These are phyloP conservation scores for Boletus edulis DNA, from an alignment of 768 basidiomycete genomes.

Conservation along the genomic window DNA sequence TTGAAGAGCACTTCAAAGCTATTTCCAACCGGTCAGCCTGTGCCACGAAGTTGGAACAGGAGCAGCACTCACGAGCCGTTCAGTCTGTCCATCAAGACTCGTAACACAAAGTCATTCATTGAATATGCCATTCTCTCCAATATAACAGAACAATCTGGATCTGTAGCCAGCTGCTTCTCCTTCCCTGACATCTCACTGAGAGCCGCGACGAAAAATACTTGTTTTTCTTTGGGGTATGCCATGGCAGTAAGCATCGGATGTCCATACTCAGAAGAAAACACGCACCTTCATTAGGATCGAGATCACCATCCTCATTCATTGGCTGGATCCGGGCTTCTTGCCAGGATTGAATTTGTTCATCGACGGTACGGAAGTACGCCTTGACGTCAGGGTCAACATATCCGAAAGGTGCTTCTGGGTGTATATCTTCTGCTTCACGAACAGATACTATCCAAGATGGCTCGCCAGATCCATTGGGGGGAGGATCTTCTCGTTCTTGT, in stretches of 20 bases:
- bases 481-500: conserved; percentile 3
- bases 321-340: conserved; percentile 47
- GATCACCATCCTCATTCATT: conserved; percentile 45
- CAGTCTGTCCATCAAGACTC: conserved; percentile 86
- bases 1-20: conserved; percentile 65
- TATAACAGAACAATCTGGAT: conserved; percentile 89
- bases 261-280: conserved; percentile 1
- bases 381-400: conserved; percentile 88
- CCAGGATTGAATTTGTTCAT: conserved; percentile 86
- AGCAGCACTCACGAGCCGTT: conserved; percentile 73
- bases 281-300: conserved; percentile 72
- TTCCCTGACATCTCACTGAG: conserved; percentile 82
- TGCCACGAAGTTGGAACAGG: conserved; percentile 2
- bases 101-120: conserved; percentile 94
- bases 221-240: conserved; percentile 49
- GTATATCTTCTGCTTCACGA: conserved; percentile 37
- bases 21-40: conserved; percentile 2
- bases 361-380: conserved; percentile 89
- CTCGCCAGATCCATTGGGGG: conserved; percentile 29
- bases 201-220: conserved; percentile 78
- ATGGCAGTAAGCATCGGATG: not conserved
- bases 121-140: conserved; percentile 88
- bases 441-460: conserved; percentile 72
- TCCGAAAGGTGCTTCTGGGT: conserved; percentile 82
- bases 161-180: conserved; percentile 87